Evolutionary conservation across 2,329 filamentous ascomycete species (phyloP).

Genomic region (Dryadomyces sulphureus): DNA sequence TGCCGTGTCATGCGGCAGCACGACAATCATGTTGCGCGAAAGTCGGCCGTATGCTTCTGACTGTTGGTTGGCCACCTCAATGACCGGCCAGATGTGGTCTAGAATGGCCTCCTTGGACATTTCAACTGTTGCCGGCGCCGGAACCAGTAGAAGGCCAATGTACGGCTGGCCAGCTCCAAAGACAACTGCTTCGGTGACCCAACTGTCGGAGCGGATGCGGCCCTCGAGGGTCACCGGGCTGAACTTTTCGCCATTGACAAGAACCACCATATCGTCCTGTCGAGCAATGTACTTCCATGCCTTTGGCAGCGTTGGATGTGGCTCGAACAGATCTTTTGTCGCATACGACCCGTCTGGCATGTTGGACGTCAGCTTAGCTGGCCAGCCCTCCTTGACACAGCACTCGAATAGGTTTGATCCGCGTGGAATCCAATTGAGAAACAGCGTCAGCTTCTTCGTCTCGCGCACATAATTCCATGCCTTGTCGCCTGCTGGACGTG

Average conservation of each 20-base stretch:
- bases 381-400: conserved; percentile 21
- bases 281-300: conserved; percentile 31
- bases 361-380: conserved; percentile 18
- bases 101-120: conserved; percentile 13
- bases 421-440: conserved; percentile 17
- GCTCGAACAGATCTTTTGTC: conserved; percentile 24
- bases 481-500: conserved; percentile 34
- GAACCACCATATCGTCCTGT: conserved; percentile 28
- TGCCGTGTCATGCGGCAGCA: conserved; percentile 25
- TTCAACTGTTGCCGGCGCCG: conserved; percentile 17
- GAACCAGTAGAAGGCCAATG: conserved; percentile 31
- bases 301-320: conserved; percentile 23
- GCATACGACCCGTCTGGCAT: conserved; percentile 17
- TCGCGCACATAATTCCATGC: conserved; percentile 47
- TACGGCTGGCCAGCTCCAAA: conserved; percentile 33
- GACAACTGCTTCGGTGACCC: conserved; percentile 34
- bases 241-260: conserved; percentile 18
- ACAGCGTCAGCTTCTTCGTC: conserved; percentile 17
- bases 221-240: conserved; percentile 4
- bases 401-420: conserved; percentile 22
- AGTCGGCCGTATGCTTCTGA: conserved; percentile 22
- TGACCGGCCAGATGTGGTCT: conserved; percentile 18
- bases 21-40: conserved; percentile 30
- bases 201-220: conserved; percentile 2
- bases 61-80: conserved; percentile 18